Evolutionary conservation across 208 protist genomes (phyloP), one percentile per base, ranked within the genome.

Genomic region (Leishmania amazonensis): DNA sequence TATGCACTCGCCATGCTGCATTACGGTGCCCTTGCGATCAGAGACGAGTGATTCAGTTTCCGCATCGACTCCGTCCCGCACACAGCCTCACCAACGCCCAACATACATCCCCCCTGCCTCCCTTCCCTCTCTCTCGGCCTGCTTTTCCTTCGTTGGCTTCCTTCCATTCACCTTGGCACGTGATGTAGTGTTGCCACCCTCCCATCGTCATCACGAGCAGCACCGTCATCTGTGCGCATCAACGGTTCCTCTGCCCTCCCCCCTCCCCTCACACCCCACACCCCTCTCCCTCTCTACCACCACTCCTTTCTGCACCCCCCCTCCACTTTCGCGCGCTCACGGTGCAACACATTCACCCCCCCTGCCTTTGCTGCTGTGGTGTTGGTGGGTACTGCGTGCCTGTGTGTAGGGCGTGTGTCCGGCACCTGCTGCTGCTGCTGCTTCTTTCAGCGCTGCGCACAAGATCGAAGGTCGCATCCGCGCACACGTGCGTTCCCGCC

Each of bases 161-260:
- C 28, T 51, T 62, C 81, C 81, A 68, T 78, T 28, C 64, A 49
- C 60, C 19, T 47, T 75, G 6, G 17, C 57, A 35, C 51, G 74
- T 80, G 1, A 17, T 75, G 68, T 71, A 57, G 15, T 21, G 28
- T 31, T 64, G 28, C 62, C 62, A 9, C 15, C 13, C 9, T 38
- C 28, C 72, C 38, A 28, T 85, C 62, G 28, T 83, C 38, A 57
- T 72, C 80, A 13, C 78, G 24, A 40, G 35, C 8, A 84, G 42
- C 53, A 64, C 70, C 28, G 28, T 67, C 62, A 40, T 67, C 31
- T 67, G 31, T 38, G 62, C n/a, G n/a, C 13, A 67, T 38, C 62
- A 19, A 24, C 13, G 13, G 31, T n/a, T 67, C 19, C 31, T 21
- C 31, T 62, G 57, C 57, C 7, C 24, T 62, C 51, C 51, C 15